Evolutionary conservation across 1,284 basidiomycete species (phyloP).

Genomic region (Ceratobasidium sp.): DNA sequence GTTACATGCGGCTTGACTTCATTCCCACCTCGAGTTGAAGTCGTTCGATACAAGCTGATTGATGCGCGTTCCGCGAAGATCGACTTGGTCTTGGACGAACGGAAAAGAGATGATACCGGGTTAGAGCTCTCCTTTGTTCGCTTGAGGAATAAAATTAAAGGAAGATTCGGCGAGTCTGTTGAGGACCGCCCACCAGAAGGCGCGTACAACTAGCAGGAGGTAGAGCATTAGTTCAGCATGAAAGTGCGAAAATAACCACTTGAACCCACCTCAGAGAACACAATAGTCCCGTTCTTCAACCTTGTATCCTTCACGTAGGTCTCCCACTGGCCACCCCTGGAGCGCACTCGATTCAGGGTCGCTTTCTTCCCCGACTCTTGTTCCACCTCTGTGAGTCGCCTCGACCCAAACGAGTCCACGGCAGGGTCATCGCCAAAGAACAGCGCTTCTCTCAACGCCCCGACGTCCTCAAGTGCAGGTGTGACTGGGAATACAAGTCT

Average conservation of each 20-base stretch:
- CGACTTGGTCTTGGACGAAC: slow-evolving; percentile 9
- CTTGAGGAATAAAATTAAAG: slow-evolving; percentile 8
- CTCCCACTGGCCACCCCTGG: slow-evolving; percentile 21
- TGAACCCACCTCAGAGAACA: slow-evolving; percentile 8
- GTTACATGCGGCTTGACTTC: slow-evolving; percentile 14
- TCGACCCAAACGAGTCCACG: background rate
- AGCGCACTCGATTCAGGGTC: background rate
- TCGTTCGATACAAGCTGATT: background rate
- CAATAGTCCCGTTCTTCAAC: background rate
- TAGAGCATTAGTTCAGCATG: background rate
- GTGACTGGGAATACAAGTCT: slow-evolving; percentile 36
- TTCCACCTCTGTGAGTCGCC: slow-evolving; percentile 6
- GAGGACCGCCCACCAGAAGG: slow-evolving; percentile 5
- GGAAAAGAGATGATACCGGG: slow-evolving; percentile 15
- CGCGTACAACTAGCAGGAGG: slow-evolving; percentile 13
- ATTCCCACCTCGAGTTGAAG: slow-evolving; percentile 34
- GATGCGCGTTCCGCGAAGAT: slow-evolving; percentile 8
- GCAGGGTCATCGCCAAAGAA: slow-evolving; percentile 5
- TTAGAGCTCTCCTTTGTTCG: background rate
- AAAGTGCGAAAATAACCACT: too few species aligned
- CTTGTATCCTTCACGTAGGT: background rate
- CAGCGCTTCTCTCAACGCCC: background rate
- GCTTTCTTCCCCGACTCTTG: slow-evolving; percentile 24
- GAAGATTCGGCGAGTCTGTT: slow-evolving; percentile 1
- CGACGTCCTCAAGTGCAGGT: background rate